Percentiles rank a stretch among this genome's conserved stretches.
These are phyloP conservation scores for Colletotrichum eremochloae DNA, from an alignment of 2,329 filamentous ascomycete genomes.

Conservation along the genomic window DNA sequence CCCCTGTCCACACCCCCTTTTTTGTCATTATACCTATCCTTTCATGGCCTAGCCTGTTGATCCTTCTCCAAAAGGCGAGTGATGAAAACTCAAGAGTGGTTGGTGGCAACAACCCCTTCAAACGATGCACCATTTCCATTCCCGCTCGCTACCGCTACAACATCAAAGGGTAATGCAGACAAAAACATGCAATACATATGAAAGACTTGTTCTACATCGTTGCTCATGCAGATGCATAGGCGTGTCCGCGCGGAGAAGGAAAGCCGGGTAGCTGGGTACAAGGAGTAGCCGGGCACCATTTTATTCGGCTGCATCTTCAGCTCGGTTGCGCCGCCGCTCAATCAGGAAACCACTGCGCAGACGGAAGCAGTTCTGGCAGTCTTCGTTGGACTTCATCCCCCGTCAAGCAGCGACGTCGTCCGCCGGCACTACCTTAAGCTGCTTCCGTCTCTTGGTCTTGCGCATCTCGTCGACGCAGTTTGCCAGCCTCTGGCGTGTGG, in stretches of 20 bases:
- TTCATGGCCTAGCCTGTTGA: constrained; percentile 5
- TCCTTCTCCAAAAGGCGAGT: constrained; percentile 10
- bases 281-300: neutral
- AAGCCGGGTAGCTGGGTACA: neutral
- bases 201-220: neutral
- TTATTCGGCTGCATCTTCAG: constrained; percentile 32
- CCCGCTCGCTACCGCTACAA: constrained; percentile 32
- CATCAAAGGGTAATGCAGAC: constrained; percentile 23
- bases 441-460: constrained; percentile 58
- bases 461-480: constrained; percentile 62
- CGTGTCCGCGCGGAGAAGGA: neutral
- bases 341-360: constrained; percentile 11
- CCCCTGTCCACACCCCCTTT: neutral
- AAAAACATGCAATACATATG: constrained; percentile 22
- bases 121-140: constrained; percentile 13
- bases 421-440: constrained; percentile 56
- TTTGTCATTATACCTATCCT: neutral
- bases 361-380: neutral
- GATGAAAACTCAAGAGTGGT: constrained; percentile 1
- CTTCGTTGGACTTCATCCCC: neutral
- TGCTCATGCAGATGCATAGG: constrained; percentile 14
- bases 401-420: constrained; percentile 47
- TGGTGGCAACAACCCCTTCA: constrained; percentile 9
- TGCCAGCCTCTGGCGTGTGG: constrained; percentile 62
- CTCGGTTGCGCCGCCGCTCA: constrained; percentile 22